Percentiles rank a stretch among this genome's conserved stretches.
Conservation (phyloP, 2,329 filamentous ascomycete species). For the Phyllosticta citrichinensis region DNA sequence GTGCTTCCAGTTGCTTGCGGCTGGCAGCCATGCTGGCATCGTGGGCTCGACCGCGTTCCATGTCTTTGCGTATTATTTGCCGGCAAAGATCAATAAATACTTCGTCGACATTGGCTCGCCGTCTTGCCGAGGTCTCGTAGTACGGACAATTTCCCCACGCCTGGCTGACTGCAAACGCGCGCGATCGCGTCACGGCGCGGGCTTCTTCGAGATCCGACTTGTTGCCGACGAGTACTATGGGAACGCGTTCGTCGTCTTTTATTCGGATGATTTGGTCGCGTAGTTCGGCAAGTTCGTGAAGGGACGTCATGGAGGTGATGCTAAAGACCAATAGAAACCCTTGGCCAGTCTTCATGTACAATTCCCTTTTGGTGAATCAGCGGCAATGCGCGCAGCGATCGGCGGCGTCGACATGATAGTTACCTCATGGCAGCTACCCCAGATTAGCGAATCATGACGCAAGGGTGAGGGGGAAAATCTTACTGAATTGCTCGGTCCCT, state of each 20-base stretch:
- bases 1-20: constrained; percentile 2
- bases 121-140: constrained; percentile 79
- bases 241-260: constrained; percentile 76
- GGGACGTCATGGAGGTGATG: constrained; percentile 76
- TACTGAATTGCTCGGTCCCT: constrained; percentile 88
- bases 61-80: constrained; percentile 70
- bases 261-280: constrained; percentile 86
- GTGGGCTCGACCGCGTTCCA: constrained; percentile 26
- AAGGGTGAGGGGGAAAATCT: constrained; percentile 26
- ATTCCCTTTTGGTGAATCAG: constrained; percentile 44
- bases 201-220: constrained; percentile 86
- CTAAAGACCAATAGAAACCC: constrained; percentile 88
- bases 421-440: constrained; percentile 48
- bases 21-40: constrained; percentile 3
- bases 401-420: not conserved
- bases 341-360: constrained; percentile 90
- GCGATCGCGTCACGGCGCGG: constrained; percentile 64
- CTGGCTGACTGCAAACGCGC: constrained; percentile 77
- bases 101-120: constrained; percentile 80
- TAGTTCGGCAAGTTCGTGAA: constrained; percentile 69
- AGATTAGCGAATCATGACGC: constrained; percentile 1
- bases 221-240: constrained; percentile 86
- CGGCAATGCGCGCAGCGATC: constrained; percentile 1
- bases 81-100: constrained; percentile 78
- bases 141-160: constrained; percentile 80